These are phyloP conservation scores for Phialophora chinensis DNA, from an alignment of 2,329 filamentous ascomycete genomes.

Conservation along the genomic window DNA sequence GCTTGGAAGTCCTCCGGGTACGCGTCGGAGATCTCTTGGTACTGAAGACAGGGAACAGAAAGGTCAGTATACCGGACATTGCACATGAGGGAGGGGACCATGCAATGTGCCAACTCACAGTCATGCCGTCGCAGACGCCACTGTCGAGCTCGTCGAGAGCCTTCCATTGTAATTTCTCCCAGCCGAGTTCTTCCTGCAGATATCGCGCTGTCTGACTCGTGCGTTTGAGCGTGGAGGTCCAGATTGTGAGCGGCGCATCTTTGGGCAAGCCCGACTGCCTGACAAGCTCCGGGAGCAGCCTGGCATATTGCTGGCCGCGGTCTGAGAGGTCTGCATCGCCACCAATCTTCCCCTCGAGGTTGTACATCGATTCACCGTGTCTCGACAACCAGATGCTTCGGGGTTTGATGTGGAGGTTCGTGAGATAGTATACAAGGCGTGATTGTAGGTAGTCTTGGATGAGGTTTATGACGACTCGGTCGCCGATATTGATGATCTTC, in stretches of 20 bases:
- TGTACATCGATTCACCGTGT: conserved; percentile 95
- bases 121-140: conserved; percentile 94
- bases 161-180: conserved; percentile 98
- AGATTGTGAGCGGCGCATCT: conserved; percentile 69
- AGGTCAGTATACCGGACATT: neutral
- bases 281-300: conserved; percentile 81
- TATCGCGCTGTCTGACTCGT: conserved; percentile 91
- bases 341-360: conserved; percentile 87
- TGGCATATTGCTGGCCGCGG: conserved; percentile 85
- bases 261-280: conserved; percentile 80
- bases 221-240: conserved; percentile 77
- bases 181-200: conserved; percentile 70
- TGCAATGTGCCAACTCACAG: conserved; percentile 46
- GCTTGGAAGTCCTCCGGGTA: conserved; percentile 95
- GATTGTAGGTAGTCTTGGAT: conserved; percentile 97
- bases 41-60: conserved; percentile 47
- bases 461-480: conserved; percentile 93
- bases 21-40: conserved; percentile 87
- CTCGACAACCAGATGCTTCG: conserved; percentile 95
- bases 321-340: conserved; percentile 87
- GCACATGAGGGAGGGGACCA: neutral
- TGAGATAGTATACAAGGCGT: conserved; percentile 95
- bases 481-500: conserved; percentile 93
- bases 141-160: conserved; percentile 96
- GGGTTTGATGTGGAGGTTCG: conserved; percentile 97